Conservation (phyloP, 176 grass and related monocot genomes). For the Zoysia pacifica region DNA sequence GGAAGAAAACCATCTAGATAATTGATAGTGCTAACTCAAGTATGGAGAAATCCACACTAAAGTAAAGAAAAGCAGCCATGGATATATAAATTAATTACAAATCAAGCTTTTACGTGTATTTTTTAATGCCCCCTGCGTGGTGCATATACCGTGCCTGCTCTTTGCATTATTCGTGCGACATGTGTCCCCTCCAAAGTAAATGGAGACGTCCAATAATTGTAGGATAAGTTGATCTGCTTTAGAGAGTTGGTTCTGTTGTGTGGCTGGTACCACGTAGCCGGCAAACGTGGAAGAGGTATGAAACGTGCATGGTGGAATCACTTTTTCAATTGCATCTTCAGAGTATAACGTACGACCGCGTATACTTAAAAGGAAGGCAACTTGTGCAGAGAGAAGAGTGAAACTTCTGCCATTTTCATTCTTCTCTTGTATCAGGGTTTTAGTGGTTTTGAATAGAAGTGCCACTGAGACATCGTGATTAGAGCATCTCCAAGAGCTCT, state of each 20-base stretch:
- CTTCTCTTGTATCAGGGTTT: too few relatives aligned
- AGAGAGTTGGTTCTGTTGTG: slow-evolving; percentile 4
- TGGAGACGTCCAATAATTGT: slow-evolving; percentile 41
- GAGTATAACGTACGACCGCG: not conserved
- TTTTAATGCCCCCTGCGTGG: not conserved
- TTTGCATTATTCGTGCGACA: slow-evolving; percentile 8
- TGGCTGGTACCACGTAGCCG: slow-evolving; percentile 28
- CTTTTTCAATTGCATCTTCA: slow-evolving; percentile 15
- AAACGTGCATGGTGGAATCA: slow-evolving; percentile 36
- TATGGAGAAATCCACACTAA: not conserved
- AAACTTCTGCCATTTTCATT: too few relatives aligned
- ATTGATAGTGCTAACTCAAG: not conserved
- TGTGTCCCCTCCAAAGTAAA: slow-evolving; percentile 40
- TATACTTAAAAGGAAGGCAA: too few relatives aligned
- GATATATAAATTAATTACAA: not conserved
- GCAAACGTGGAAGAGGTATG: slow-evolving; percentile 34
- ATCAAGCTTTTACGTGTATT: not conserved
- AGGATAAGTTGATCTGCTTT: slow-evolving; percentile 42
- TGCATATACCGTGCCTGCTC: not conserved
- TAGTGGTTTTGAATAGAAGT: too few relatives aligned
- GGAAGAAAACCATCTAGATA: slow-evolving; percentile 1
- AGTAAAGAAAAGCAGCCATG: not conserved
- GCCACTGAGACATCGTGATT: too few relatives aligned
- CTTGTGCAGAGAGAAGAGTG: too few relatives aligned
- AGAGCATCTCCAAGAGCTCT: too few relatives aligned